A percentile compares a stretch with the other conserved stretches of the same genome.
phyloP scores from a whole-genome alignment of 2,329 filamentous ascomycete species.

The Daldinia eschscholtzii region DNA sequence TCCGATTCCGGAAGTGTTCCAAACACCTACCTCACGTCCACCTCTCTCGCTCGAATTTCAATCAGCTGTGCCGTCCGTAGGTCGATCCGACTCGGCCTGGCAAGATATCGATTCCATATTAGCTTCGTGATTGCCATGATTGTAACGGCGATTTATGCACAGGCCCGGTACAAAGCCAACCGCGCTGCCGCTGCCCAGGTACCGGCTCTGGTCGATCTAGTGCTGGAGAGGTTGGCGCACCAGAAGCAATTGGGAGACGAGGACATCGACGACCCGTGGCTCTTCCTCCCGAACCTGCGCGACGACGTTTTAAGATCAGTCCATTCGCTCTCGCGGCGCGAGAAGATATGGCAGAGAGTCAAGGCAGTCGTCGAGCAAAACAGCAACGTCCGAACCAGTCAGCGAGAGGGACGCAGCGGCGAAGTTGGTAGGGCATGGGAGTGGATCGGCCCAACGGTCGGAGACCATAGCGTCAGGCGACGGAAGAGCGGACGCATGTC shows the following conservation, averaged over 20 bases:
- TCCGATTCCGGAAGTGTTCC: conserved; percentile 72
- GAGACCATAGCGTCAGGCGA: conserved; percentile 57
- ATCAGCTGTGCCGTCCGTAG: conserved; percentile 84
- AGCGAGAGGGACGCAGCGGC: conserved; percentile 76
- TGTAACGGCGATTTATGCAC: conserved; percentile 70
- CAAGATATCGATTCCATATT: conserved; percentile 89
- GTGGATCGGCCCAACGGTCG: conserved; percentile 72
- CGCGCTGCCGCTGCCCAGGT: conserved; percentile 77
- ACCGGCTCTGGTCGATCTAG: conserved; percentile 86
- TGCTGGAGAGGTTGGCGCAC: conserved; percentile 82
- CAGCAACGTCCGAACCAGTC: conserved; percentile 83
- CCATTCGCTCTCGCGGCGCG: conserved; percentile 80
- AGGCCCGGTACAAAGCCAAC: conserved; percentile 71
- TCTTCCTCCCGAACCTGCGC: conserved; percentile 88
- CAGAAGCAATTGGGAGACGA: conserved; percentile 86
- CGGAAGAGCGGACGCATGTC: conserved; percentile 67
- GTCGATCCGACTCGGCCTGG: conserved; percentile 83
- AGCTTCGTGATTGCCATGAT: conserved; percentile 69
- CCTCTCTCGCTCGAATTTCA: conserved; percentile 91
- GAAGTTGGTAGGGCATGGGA: conserved; percentile 77
- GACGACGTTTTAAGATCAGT: conserved; percentile 90
- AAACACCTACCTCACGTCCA: conserved; percentile 78
- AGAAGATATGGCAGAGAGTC: conserved; percentile 87
- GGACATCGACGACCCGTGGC: conserved; percentile 77
- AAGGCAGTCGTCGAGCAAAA: conserved; percentile 90